Percentiles rank a stretch among this genome's conserved stretches.
These are phyloP conservation scores for Neurospora pannonica DNA, from an alignment of 495 filamentous ascomycete genomes.

Conservation along the genomic window DNA sequence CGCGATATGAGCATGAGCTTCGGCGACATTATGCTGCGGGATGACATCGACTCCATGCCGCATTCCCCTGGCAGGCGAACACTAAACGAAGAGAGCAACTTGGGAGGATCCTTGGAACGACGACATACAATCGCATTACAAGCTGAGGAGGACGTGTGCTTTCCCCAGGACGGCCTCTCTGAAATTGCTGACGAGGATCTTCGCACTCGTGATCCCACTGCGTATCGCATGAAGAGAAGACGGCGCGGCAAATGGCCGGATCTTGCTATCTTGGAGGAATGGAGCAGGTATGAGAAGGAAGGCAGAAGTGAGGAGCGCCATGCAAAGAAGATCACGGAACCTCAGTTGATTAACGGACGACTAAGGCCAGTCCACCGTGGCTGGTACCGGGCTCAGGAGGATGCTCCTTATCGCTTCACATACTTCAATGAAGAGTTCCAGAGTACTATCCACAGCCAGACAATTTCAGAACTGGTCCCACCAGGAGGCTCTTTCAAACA, in stretches of 20 bases:
- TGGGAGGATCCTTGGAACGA: slow-evolving; percentile 28
- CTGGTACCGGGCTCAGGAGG: slow-evolving; percentile 85
- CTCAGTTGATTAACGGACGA: slow-evolving; percentile 80
- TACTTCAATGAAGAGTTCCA: slow-evolving; percentile 97
- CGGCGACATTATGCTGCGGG: slow-evolving; percentile 68
- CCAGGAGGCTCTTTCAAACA: slow-evolving; percentile 74
- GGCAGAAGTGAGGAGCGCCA: slow-evolving; percentile 77
- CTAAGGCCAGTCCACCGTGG: slow-evolving; percentile 58
- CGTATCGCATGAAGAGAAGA: slow-evolving; percentile 37
- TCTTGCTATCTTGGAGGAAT: slow-evolving; percentile 73
- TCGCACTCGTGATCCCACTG: slow-evolving; percentile 16
- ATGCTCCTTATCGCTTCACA: slow-evolving; percentile 88
- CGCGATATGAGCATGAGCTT: slow-evolving; percentile 48
- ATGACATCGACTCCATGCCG: slow-evolving; percentile 35
- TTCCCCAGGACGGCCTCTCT: slow-evolving; percentile 68
- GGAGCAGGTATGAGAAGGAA: slow-evolving; percentile 86
- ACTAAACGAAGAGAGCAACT: slow-evolving; percentile 25
- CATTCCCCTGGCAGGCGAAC: slow-evolving; percentile 22
- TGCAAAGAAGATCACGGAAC: slow-evolving; percentile 86
- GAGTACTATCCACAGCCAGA: slow-evolving; percentile 90
- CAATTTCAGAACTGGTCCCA: slow-evolving; percentile 82
- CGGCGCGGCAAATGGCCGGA: slow-evolving; percentile 48
- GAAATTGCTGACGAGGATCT: slow-evolving; percentile 71
- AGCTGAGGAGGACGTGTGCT: slow-evolving; percentile 87
- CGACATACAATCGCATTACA: slow-evolving; percentile 39